Percentiles rank a stretch among this genome's conserved stretches.
phyloP scores from a whole-genome alignment of 352 stramenopile species.

The Phytophthora sansomeana region DNA sequence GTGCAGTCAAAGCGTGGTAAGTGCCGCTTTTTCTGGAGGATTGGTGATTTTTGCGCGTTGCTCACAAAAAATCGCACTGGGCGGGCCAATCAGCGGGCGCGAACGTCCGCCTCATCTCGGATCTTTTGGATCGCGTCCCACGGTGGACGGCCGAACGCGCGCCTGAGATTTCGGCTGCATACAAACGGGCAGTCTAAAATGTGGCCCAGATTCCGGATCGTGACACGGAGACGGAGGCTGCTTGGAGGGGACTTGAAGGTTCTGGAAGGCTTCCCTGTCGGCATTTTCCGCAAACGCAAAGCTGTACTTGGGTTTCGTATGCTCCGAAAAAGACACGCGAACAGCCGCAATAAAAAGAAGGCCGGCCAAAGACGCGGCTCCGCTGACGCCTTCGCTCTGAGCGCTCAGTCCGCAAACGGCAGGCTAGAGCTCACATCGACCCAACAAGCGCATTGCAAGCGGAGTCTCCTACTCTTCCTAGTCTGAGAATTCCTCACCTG shows the following conservation, averaged over 20 bases:
- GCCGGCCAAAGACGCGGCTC: conserved; percentile 7
- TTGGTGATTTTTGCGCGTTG: background rate
- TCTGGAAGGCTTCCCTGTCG: conserved; percentile 22
- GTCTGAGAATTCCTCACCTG: background rate
- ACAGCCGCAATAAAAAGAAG: conserved; percentile 34
- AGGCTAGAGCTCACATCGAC: conserved; percentile 22
- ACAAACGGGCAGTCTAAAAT: background rate
- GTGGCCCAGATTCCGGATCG: no score
- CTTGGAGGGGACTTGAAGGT: conserved; percentile 8
- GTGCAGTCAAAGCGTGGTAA: background rate
- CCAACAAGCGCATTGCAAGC: background rate
- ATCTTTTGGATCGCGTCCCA: conserved; percentile 6
- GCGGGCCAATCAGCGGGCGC: conserved; percentile 2
- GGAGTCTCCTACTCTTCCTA: background rate
- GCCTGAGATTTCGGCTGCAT: background rate
- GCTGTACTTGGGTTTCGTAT: conserved; percentile 14
- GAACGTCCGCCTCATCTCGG: conserved; percentile 14
- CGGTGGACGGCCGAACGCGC: background rate
- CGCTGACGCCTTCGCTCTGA: background rate
- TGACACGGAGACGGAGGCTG: background rate
- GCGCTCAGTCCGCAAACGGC: conserved; percentile 29
- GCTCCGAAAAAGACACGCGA: conserved; percentile 20
- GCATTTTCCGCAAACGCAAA: background rate
- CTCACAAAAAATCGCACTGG: background rate
- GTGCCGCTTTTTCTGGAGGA: background rate